Evolutionary conservation across 768 basidiomycete species (phyloP), one percentile per base, ranked within the genome.

Genomic region (Piloderma croceum): DNA sequence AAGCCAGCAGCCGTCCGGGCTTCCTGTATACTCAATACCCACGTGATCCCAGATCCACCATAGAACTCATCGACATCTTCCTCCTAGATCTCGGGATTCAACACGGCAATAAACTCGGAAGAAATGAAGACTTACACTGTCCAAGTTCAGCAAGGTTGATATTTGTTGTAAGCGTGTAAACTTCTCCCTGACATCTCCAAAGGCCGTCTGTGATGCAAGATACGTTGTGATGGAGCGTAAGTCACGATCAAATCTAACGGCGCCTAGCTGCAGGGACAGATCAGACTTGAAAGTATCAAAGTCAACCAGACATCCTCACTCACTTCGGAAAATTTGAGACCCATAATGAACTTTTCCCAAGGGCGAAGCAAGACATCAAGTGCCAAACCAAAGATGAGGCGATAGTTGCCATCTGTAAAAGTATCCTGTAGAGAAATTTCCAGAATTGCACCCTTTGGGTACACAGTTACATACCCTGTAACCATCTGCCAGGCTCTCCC

Each of bases 21-120:
- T 49, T 94, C 90, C 42, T 81, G 76, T 47, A 78, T 69, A 47
- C 73, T 83, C 40, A 93, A 57, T 53, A 83, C 84, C 90, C 90
- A 94, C 10, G 80, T 74, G 47, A 96, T 90, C 15, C 93, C 93
- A 3, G 90, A 93, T 38, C 86, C 79, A 48, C 85, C 89, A 61
- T 91, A 97, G 59, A 97, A 96, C 39, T 93, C 90, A 48, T 93
- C 87, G 4, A 92, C 81, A 50, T 92, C 90, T 61, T 96, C 93
- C 50, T 94, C 92, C 91, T 92, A 51, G 25, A 34, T 22, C 31
- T 15, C 20, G 23, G 12, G 10, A 13, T 38, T 17, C 37, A 21
- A 45, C 53, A 24, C 48, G 42, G 19, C 24, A 4, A 19, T 10
- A 25, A 33, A 34, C 22, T 18, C 36, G n/a, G 23, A 39, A 17